These are phyloP conservation scores for Calocybe indica DNA, from an alignment of 768 basidiomycete species.

Conservation along the genomic window DNA sequence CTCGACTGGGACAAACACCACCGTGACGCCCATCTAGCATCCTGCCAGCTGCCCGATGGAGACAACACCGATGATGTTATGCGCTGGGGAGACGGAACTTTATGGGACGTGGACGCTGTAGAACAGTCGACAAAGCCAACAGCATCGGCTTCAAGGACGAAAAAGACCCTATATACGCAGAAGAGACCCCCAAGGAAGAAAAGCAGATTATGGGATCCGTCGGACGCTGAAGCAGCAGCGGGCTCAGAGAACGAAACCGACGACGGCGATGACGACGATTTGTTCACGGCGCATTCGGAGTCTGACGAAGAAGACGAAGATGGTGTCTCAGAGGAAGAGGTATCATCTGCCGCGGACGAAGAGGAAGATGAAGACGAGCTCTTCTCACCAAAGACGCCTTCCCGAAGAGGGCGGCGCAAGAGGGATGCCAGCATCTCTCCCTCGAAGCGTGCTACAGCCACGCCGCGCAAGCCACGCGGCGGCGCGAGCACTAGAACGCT, in stretches of 20 bases:
- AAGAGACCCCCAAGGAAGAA: conserved; percentile 10
- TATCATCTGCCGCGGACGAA: conserved; percentile 24
- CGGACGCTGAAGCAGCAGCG: conserved; percentile 12
- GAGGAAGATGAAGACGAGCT: conserved; percentile 27
- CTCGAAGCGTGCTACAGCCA: conserved; percentile 15
- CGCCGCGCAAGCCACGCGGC: conserved; percentile 25
- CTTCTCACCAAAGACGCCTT: conserved; percentile 27
- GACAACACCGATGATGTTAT: conserved; percentile 13
- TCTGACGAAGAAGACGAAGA: conserved; percentile 14
- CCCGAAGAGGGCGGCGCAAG: conserved; percentile 31
- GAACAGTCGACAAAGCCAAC: conserved; percentile 9
- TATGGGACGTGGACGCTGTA: conserved; percentile 40
- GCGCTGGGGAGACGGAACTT: conserved; percentile 31
- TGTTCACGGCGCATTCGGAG: conserved; percentile 11
- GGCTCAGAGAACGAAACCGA: conserved; percentile 22
- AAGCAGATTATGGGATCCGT: conserved; percentile 1
- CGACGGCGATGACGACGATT: conserved; percentile 18
- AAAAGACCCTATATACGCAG: neutral
- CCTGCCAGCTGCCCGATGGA: conserved; percentile 18
- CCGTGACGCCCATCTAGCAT: conserved; percentile 27
- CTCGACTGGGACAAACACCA: conserved; percentile 54
- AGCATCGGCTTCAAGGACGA: conserved; percentile 3
- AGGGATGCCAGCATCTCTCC: conserved; percentile 13
- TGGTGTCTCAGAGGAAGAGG: conserved; percentile 12
- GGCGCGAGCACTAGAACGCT: conserved; percentile 21